Evolutionary conservation across 352 stramenopile species (phyloP).

Genomic region (Pythium folliculosum): DNA sequence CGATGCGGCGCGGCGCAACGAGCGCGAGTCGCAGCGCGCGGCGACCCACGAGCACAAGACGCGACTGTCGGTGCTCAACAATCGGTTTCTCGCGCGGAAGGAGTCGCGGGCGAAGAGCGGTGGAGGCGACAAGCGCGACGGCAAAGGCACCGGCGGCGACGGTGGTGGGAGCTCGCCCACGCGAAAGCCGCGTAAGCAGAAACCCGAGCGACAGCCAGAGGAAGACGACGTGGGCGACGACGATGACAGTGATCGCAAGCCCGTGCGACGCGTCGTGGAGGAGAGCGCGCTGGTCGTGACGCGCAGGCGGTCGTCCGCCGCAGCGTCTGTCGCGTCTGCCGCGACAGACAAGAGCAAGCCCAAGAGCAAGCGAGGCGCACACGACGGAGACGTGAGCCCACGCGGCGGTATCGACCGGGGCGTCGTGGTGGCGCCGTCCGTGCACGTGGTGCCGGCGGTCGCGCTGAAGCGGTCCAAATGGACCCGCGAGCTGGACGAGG

Average conservation of each 20-base stretch:
- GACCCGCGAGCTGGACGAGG: conserved; percentile 43
- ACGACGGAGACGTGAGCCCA: too few species aligned
- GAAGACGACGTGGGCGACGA: conserved; percentile 3
- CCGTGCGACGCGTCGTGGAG: not conserved
- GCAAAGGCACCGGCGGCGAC: not conserved
- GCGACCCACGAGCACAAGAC: conserved; percentile 22
- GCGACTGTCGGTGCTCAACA: conserved; percentile 38
- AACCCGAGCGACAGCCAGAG: conserved; percentile 1
- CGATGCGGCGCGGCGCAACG: conserved; percentile 38
- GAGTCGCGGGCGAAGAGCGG: conserved; percentile 20
- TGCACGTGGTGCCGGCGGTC: conserved; percentile 27
- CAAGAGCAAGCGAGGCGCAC: not conserved
- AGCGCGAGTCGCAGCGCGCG: conserved; percentile 44
- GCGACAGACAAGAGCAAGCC: conserved; percentile 1
- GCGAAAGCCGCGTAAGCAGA: not conserved
- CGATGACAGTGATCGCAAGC: not conserved
- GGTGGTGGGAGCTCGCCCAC: not conserved
- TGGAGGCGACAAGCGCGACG: not conserved
- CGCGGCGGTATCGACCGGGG: not conserved
- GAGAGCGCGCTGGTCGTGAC: conserved; percentile 24
- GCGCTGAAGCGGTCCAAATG: conserved; percentile 32
- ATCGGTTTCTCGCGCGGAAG: conserved; percentile 50
- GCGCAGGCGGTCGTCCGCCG: conserved; percentile 21
- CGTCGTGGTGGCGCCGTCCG: conserved; percentile 18
- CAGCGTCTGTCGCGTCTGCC: not conserved